Conservation (phyloP, 352 stramenopile genomes). For the Globisporangium parvum region DNA sequence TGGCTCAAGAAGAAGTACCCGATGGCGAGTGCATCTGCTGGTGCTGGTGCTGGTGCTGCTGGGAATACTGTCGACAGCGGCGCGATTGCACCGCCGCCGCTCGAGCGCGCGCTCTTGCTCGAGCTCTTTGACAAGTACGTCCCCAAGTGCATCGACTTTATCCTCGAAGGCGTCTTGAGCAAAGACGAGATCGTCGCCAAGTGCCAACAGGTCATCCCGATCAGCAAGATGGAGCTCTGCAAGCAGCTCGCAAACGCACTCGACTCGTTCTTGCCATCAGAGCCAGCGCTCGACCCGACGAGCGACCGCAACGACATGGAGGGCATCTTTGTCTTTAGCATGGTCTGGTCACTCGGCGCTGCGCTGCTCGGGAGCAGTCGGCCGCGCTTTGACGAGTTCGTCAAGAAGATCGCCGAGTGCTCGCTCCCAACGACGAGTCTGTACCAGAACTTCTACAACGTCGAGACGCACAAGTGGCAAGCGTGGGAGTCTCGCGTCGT, state of each 20-base stretch:
- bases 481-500: slow-evolving; percentile 83
- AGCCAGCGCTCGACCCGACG: slow-evolving; percentile 36
- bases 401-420: slow-evolving; percentile 82
- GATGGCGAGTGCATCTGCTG: slow-evolving; percentile 10
- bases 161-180: slow-evolving; percentile 86
- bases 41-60: too few relatives aligned
- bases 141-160: slow-evolving; percentile 87
- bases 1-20: slow-evolving; percentile 91
- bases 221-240: slow-evolving; percentile 94
- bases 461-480: slow-evolving; percentile 88
- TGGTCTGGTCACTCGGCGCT: slow-evolving; percentile 91
- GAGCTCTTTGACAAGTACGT: slow-evolving; percentile 94
- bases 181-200: slow-evolving; percentile 89
- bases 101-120: slow-evolving; percentile 53
- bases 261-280: slow-evolving; percentile 77
- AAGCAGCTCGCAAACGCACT: slow-evolving; percentile 93
- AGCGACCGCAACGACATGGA: slow-evolving; percentile 71
- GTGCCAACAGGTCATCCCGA: slow-evolving; percentile 89
- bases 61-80: neutral
- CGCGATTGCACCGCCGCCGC: slow-evolving; percentile 16
- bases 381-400: slow-evolving; percentile 86
- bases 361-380: slow-evolving; percentile 78
- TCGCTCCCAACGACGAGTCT: slow-evolving; percentile 72
- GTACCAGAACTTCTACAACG: slow-evolving; percentile 90
- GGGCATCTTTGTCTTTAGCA: slow-evolving; percentile 90